Evolutionary conservation across 352 stramenopile species (phyloP), one percentile per base, ranked within the genome.

Genomic region (Phytopythium helicoides): DNA sequence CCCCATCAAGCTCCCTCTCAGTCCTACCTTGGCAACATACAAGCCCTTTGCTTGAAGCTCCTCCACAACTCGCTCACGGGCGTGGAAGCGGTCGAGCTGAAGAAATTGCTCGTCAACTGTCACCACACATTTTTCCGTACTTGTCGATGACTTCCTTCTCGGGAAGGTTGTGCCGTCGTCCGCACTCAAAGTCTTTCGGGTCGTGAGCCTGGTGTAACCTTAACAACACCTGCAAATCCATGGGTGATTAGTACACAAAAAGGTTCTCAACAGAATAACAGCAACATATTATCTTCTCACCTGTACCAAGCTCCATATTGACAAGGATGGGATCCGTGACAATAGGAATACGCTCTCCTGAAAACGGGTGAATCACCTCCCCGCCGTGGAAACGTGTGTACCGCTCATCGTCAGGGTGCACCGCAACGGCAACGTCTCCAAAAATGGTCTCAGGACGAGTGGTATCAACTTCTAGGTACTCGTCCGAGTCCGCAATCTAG

Each of bases 121-220:
- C 67, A 6, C 79, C 75, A 25, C 75, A 91, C 45, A 95, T 64
- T 4, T 78, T 77, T 31, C 84, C 84, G 23, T 82, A 57, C 26
- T 86, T 73, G 42, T 93, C 71, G 25, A 95, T 92, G 26, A 95
- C 69, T 26, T 87, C 64, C 26, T 76, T 62, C 51, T 90, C 68
- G 1, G 76, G 64, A n/a, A 99, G 78, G 35, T 86, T 76, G 58
- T 99, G 95, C 19, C 97, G 79, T 64, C 96, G 89, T 14, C 96
- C 97, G 64, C 96, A 99, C 63, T 99, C 96, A 74, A 99, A 99
- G 81, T 99, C 97, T 58, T 99, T 99, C 3, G 96, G 92, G 68
- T 99, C 97, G 62, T 99, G 97, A 12, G 97, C 97, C n/a, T 3
- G 97, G 97, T n/a, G 97, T 99, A 41, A 99, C 96, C 76, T 96